These are phyloP conservation scores for Sporisorium scitamineum DNA, from an alignment of 1,284 basidiomycete genomes.

Conservation along the genomic window DNA sequence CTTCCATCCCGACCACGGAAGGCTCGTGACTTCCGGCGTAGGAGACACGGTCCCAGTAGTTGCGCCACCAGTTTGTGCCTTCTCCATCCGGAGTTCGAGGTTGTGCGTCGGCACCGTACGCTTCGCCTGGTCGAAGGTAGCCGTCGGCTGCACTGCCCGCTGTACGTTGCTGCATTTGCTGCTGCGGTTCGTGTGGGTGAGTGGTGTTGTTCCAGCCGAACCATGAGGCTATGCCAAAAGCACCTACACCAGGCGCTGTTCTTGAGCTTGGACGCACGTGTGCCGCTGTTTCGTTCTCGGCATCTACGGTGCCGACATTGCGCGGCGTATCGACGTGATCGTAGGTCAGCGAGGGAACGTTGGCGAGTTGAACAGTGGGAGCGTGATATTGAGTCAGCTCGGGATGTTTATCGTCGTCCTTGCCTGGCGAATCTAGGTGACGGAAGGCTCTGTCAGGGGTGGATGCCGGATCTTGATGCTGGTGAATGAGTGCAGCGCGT, in stretches of 20 bases:
- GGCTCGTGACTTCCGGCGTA: conserved; percentile 26
- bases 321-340: conserved; percentile 1
- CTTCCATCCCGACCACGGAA: conserved; percentile 18
- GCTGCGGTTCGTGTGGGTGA: not conserved
- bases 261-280: not conserved
- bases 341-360: conserved; percentile 37
- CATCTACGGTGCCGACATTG: conserved; percentile 17
- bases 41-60: conserved; percentile 41
- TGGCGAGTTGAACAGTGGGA: conserved; percentile 28
- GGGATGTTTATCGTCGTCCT: conserved; percentile 23
- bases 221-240: conserved; percentile 38
- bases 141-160: not conserved
- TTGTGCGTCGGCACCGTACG: conserved; percentile 5
- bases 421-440: not conserved
- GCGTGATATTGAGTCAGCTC: conserved; percentile 45
- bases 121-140: conserved; percentile 6
- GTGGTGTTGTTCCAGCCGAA: conserved; percentile 26
- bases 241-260: conserved; percentile 24
- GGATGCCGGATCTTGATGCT: not conserved
- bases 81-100: conserved; percentile 4
- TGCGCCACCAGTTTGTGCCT: conserved; percentile 36
- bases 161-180: not conserved
- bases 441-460: not conserved
- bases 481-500: conserved; percentile 14
- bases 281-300: conserved; percentile 11